Conservation (phyloP, 2,329 filamentous ascomycete genomes). For the Grosmannia penicillata region DNA sequence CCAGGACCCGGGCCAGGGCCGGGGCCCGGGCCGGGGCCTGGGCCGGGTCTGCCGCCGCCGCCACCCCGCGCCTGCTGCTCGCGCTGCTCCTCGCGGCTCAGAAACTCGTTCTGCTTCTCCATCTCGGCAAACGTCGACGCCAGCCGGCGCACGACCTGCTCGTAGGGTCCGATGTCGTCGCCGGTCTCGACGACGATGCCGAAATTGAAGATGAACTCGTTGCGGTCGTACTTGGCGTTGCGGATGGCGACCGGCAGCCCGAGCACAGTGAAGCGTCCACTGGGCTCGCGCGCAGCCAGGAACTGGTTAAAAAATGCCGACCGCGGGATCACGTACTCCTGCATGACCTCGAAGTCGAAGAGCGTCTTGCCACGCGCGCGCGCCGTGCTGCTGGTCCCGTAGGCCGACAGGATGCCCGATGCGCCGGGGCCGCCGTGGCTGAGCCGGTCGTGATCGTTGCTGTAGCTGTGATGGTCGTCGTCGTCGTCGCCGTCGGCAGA, state of each 20-base stretch:
- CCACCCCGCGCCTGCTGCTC: constrained; percentile 14
- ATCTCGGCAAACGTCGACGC: constrained; percentile 75
- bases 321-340: constrained; percentile 85
- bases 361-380: constrained; percentile 23
- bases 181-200: constrained; percentile 42
- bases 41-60: constrained; percentile 5
- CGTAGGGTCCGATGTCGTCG: constrained; percentile 61
- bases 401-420: background rate
- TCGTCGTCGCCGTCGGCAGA: background rate
- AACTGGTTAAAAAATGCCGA: constrained; percentile 92
- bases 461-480: background rate
- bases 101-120: constrained; percentile 79
- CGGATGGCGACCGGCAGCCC: constrained; percentile 83
- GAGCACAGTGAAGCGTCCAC: constrained; percentile 59
- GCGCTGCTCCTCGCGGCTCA: constrained; percentile 36
- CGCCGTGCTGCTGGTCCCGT: background rate
- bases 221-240: constrained; percentile 68
- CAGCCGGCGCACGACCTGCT: constrained; percentile 72
- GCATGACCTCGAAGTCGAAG: constrained; percentile 73
- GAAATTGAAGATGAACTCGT: constrained; percentile 98
- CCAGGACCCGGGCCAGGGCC: background rate
- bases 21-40: too few relatives aligned
- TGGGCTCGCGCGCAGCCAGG: constrained; percentile 61
- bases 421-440: background rate
- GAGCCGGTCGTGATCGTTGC: background rate